Evolutionary conservation across 352 stramenopile species (phyloP), one percentile per base, ranked within the genome.

Genomic region (Pythium phragmitis): DNA sequence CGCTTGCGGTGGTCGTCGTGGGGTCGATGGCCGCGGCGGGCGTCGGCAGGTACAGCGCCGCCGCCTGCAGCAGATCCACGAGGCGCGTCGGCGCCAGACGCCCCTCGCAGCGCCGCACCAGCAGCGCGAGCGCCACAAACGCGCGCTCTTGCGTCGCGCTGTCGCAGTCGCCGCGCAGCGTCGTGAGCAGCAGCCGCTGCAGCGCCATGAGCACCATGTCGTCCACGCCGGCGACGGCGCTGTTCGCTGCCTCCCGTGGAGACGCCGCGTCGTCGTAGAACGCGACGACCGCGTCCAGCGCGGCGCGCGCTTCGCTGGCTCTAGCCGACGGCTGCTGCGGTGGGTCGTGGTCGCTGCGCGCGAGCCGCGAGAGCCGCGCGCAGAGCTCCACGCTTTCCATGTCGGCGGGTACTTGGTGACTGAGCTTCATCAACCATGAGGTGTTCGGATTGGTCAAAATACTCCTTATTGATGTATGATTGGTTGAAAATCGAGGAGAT

Each of bases 151-250:
- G 70, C 19, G 74, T 69, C 16, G 58, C 46, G 16, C 17, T 1
- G 4, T 72, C 55, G 51, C 54, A 61, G 3, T 0, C 7, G 0
- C 55, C 43, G 0, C 70, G 39, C 30, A 86, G 43, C 21, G 78
- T 79, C 21, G 74, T 63, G 19, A 88, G 60, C 23, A 93, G 69
- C 39, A 81, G 81, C 11, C 61, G 67, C 63, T 90, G 77, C 33
- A 90, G 58, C n/a, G 82, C 75, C 45, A 84, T 67, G 56, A 90
- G 69, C 52, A 90, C 65, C 48, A 91, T 73, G 62, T 90, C 80
- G 65, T 91, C 79, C 57, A 93, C 77, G 12, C 73, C 70, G 17
- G 75, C 58, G 21, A 65, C 45, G n/a, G 45, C 39, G 39, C 37
- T 48, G 9, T 48, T 11, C 7, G 42, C 42, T 17, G 42, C 42